phyloP scores from a whole-genome alignment of 225 moss, liverwort and hornwort genomes.

The Asterella californica region DNA sequence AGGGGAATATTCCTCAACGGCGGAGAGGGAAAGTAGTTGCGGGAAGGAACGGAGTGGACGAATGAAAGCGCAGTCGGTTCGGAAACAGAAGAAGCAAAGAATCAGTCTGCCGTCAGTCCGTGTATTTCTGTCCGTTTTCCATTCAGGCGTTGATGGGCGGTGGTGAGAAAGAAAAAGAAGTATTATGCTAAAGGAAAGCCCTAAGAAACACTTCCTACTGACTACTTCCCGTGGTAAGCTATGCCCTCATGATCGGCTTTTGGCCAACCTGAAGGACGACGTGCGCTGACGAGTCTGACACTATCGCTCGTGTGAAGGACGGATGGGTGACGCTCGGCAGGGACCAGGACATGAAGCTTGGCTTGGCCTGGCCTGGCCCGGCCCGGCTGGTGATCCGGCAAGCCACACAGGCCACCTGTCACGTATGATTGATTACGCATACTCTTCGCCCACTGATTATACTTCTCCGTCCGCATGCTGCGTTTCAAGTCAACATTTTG shows the following conservation, averaged over 20 bases:
- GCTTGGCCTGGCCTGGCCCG: not conserved
- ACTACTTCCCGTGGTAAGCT: too few species aligned
- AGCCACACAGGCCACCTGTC: not conserved
- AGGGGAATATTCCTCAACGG: too few species aligned
- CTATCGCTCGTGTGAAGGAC: not conserved
- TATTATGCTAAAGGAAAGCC: not conserved
- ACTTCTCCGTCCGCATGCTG: not conserved
- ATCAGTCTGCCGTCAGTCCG: too few species aligned
- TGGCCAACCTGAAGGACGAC: conserved; percentile 7
- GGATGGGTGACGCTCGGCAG: not conserved
- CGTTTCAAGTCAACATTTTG: not conserved
- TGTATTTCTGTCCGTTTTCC: too few species aligned
- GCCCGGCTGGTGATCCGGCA: too few species aligned
- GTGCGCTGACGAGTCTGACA: not conserved
- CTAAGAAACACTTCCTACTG: not conserved
- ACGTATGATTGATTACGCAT: not conserved
- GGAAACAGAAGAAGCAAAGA: too few species aligned
- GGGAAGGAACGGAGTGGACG: too few species aligned
- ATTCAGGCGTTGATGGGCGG: not conserved
- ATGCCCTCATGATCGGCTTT: not conserved
- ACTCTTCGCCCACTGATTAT: not conserved
- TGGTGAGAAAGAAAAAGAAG: not conserved
- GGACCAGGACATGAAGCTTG: not conserved
- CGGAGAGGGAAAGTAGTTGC: too few species aligned
- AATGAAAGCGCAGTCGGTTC: too few species aligned